Conservation (phyloP, 441 rosid species). For the Metrosideros polymorpha region DNA sequence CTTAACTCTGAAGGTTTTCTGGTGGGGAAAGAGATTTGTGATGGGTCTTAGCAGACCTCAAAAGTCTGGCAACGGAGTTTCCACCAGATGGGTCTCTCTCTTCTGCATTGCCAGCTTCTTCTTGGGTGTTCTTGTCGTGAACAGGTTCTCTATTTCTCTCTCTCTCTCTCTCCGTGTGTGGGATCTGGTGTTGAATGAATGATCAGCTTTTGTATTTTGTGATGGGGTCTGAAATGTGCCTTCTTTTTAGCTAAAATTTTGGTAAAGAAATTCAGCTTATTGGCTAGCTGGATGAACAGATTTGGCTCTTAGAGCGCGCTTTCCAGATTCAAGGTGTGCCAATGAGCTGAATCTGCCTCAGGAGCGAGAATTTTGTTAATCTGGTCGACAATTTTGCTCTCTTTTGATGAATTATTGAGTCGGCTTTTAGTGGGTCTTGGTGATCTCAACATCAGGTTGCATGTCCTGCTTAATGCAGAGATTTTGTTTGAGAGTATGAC, state of each 20-base stretch:
- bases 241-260: background rate
- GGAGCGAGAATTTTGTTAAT: background rate
- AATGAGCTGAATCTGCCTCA: background rate
- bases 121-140: constrained; percentile 76
- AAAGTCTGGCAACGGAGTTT: constrained; percentile 58
- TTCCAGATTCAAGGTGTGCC: background rate
- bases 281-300: background rate
- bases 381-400: background rate
- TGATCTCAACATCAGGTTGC: background rate
- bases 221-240: background rate
- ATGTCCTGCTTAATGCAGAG: background rate
- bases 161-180: constrained; percentile 1
- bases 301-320: background rate
- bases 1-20: constrained; percentile 17
- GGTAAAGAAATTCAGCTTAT: background rate
- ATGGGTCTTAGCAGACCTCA: constrained; percentile 82
- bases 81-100: constrained; percentile 70
- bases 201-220: constrained; percentile 16
- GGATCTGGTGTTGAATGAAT: constrained; percentile 28
- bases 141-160: constrained; percentile 43
- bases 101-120: constrained; percentile 89
- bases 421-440: background rate
- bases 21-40: background rate
- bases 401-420: background rate
- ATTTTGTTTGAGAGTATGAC: background rate